Percentiles rank a stretch among this genome's conserved stretches.
Conservation (phyloP, 495 filamentous ascomycete species). For the Talaromyces liani region DNA sequence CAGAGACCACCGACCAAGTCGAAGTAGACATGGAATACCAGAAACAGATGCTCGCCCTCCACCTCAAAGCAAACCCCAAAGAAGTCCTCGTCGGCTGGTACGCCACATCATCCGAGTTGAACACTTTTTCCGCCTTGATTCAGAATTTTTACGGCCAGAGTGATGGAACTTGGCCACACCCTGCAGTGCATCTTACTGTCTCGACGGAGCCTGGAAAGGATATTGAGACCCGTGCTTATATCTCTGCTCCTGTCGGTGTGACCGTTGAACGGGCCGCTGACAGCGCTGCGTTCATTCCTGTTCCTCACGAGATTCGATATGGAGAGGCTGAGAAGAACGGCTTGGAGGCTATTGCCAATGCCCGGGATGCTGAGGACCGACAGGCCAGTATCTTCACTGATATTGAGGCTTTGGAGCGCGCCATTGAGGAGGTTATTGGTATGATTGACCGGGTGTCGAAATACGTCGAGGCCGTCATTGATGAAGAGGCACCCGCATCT, state of each 20-base stretch:
- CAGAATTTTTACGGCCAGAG: constrained; percentile 99
- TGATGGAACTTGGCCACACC: constrained; percentile 93
- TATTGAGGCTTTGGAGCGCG: constrained; percentile 76
- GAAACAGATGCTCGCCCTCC: constrained; percentile 93
- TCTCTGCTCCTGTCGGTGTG: constrained; percentile 88
- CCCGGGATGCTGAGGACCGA: constrained; percentile 71
- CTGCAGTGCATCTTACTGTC: constrained; percentile 91
- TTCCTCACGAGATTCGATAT: constrained; percentile 86
- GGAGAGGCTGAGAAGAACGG: constrained; percentile 89
- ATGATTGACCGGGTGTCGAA: constrained; percentile 84
- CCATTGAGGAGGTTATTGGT: constrained; percentile 74
- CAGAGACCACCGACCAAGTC: constrained; percentile 95
- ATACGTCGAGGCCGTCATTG: constrained; percentile 80
- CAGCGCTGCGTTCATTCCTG: constrained; percentile 91
- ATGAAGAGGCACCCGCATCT: constrained; percentile 59
- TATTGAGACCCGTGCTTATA: constrained; percentile 83
- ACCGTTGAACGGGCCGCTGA: constrained; percentile 91
- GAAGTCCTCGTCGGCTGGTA: constrained; percentile 97
- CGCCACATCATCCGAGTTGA: constrained; percentile 88
- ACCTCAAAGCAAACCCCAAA: constrained; percentile 87
- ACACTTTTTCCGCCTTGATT: constrained; percentile 96
- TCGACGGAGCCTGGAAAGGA: constrained; percentile 78
- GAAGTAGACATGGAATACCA: constrained; percentile 99
- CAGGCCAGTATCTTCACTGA: constrained; percentile 67
- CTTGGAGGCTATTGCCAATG: constrained; percentile 75